Evolutionary conservation across 345 rosid genomes (phyloP).

Genomic region (Mercurialis annua): DNA sequence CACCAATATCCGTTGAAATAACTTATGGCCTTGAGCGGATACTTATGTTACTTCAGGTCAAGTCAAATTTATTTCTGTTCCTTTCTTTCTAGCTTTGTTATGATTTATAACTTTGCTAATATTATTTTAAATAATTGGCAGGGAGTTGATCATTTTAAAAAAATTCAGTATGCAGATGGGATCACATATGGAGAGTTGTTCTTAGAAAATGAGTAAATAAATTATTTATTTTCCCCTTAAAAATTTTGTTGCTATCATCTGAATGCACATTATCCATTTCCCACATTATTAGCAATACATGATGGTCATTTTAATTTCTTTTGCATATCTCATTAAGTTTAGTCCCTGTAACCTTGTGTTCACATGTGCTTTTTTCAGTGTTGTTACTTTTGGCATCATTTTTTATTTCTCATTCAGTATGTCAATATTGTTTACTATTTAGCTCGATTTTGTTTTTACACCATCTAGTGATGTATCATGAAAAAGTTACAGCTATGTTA

Average conservation of each 20-base stretch:
- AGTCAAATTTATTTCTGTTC: slow-evolving; percentile 7
- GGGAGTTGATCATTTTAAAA: slow-evolving; percentile 99
- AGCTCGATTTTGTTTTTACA: slow-evolving; percentile 7
- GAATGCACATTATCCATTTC: neutral
- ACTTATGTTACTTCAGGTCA: slow-evolving; percentile 95
- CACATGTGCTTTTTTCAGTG: neutral
- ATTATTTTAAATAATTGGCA: slow-evolving; percentile 31
- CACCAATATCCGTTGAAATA: slow-evolving; percentile 93
- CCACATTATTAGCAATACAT: neutral
- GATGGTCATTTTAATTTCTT: neutral
- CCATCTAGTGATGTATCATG: slow-evolving; percentile 11
- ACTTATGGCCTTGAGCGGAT: slow-evolving; percentile 98
- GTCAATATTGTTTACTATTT: neutral
- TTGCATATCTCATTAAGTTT: neutral
- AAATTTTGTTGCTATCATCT: slow-evolving; percentile 5
- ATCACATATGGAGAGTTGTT: slow-evolving; percentile 95
- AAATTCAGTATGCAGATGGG: slow-evolving; percentile 86
- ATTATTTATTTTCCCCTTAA: neutral
- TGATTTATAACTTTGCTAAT: slow-evolving; percentile 25
- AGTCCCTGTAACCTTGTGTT: neutral
- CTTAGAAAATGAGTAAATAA: slow-evolving; percentile 84
- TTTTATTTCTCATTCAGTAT: neutral
- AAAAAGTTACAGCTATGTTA: slow-evolving; percentile 23
- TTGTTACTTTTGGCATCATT: slow-evolving; percentile 1
- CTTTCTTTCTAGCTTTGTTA: slow-evolving; percentile 13